Percentiles rank a stretch among this genome's conserved stretches.
These are phyloP conservation scores for Spizellomyces punctatus DNA, from an alignment of 192 early-diverging fungal species.

Conservation along the genomic window DNA sequence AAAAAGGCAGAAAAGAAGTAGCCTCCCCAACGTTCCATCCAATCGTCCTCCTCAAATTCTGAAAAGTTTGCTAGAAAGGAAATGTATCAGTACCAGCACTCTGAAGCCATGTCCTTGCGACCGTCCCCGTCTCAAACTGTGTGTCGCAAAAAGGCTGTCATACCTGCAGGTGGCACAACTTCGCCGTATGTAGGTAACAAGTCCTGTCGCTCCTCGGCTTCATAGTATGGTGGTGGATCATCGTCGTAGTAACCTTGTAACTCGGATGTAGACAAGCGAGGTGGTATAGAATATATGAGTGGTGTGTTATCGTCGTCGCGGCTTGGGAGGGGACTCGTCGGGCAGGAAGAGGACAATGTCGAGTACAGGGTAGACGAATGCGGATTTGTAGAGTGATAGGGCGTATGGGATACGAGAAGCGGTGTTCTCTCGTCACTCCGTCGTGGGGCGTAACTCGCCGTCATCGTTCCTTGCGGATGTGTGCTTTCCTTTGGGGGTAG, in stretches of 20 bases:
- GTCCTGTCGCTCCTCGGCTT: neutral
- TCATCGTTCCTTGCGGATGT: no score
- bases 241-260: neutral
- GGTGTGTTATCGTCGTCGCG: neutral
- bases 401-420: no score
- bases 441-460: no score
- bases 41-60: conserved; percentile 1
- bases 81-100: no score
- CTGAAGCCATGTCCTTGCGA: no score
- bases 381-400: no score
- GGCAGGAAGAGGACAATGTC: no score
- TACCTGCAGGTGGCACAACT: neutral
- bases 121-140: neutral
- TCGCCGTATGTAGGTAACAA: neutral
- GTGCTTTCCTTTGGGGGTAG: no score
- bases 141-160: neutral
- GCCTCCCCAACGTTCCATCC: conserved; percentile 8
- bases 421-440: no score
- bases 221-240: neutral
- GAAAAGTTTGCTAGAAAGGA: neutral
- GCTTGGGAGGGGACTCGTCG: no score
- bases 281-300: neutral
- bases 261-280: neutral
- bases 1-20: conserved; percentile 13
- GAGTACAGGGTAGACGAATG: no score